Percentiles rank a stretch among this genome's conserved stretches.
Evolutionary conservation across 140 eudicot genomes (phyloP).

Genomic region (Erigeron philadelphicus): DNA sequence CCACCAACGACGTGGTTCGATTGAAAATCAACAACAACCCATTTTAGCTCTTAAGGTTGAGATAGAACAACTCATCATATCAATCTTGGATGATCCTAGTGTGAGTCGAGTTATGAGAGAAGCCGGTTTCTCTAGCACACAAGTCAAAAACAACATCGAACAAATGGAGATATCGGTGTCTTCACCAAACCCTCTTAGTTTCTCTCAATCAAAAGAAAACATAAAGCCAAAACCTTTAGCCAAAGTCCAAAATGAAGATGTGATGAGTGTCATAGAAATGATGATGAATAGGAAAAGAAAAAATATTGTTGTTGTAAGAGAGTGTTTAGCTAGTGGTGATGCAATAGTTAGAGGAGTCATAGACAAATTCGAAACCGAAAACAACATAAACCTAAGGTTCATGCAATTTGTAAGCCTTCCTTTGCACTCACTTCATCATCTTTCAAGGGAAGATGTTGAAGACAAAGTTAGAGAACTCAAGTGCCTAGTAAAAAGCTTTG

Average conservation of each 20-base stretch:
- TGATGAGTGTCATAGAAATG: constrained; percentile 49
- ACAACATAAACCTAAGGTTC: constrained; percentile 40
- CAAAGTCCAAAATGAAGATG: constrained; percentile 49
- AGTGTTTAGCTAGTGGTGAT: constrained; percentile 56
- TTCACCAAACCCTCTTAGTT: constrained; percentile 38
- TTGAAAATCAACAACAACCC: constrained; percentile 82
- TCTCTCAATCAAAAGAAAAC: constrained; percentile 34
- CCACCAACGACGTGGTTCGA: constrained; percentile 83
- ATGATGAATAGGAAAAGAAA: constrained; percentile 64
- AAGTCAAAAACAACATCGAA: constrained; percentile 64
- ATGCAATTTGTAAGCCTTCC: constrained; percentile 83
- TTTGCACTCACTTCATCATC: constrained; percentile 42
- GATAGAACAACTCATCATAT: constrained; percentile 65
- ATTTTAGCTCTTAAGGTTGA: constrained; percentile 74
- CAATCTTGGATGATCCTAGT: constrained; percentile 91
- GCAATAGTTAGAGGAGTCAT: constrained; percentile 56
- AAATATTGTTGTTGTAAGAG: constrained; percentile 59
- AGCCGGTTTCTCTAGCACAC: constrained; percentile 85
- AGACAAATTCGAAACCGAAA: constrained; percentile 59
- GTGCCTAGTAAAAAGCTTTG: constrained; percentile 54
- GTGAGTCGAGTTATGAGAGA: constrained; percentile 96
- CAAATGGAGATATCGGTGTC: constrained; percentile 43
- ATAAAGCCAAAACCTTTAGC: constrained; percentile 38
- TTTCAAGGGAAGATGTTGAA: constrained; percentile 66
- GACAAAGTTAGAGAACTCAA: constrained; percentile 60